These are phyloP conservation scores for Leucaena leucocephala DNA, from an alignment of 306 rosid species.

Conservation along the genomic window DNA sequence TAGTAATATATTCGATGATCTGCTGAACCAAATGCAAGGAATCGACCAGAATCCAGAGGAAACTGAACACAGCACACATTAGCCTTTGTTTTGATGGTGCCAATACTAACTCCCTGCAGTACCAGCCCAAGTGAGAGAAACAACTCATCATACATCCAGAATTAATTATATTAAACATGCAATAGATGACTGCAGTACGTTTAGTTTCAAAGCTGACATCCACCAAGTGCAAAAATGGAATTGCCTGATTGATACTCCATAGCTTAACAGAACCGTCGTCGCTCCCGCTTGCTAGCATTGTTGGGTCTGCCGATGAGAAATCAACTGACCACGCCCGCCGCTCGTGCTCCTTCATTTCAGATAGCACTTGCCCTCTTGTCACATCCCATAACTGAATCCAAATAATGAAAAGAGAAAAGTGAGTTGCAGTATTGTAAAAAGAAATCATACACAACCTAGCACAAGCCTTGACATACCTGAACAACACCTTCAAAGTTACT, in stretches of 20 bases:
- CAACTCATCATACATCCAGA: constrained; percentile 76
- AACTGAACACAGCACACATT: constrained; percentile 97
- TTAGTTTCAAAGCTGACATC: constrained; percentile 97
- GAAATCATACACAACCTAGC: constrained; percentile 16
- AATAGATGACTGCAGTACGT: constrained; percentile 88
- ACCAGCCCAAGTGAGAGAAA: constrained; percentile 79
- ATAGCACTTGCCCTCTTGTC: constrained; percentile 82
- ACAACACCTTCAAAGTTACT: constrained; percentile 98
- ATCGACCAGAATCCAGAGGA: constrained; percentile 76
- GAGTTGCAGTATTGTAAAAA: constrained; percentile 30
- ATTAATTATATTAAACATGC: constrained; percentile 53
- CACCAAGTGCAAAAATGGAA: constrained; percentile 96
- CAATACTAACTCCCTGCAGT: constrained; percentile 91
- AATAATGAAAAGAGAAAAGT: constrained; percentile 15
- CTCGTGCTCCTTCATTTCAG: constrained; percentile 93
- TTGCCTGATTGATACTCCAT: constrained; percentile 99
- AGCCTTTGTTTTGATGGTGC: constrained; percentile 93
- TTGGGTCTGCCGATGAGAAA: constrained; percentile 91
- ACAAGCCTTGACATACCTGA: constrained; percentile 62
- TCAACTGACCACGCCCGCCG: constrained; percentile 96
- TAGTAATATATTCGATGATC: constrained; percentile 91
- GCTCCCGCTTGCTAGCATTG: constrained; percentile 95
- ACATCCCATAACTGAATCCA: constrained; percentile 89
- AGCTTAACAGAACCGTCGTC: constrained; percentile 96
- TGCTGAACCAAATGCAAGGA: constrained; percentile 94